These are phyloP conservation scores for Solanum dulcamara DNA, from an alignment of 257 asterid genomes.

Conservation along the genomic window DNA sequence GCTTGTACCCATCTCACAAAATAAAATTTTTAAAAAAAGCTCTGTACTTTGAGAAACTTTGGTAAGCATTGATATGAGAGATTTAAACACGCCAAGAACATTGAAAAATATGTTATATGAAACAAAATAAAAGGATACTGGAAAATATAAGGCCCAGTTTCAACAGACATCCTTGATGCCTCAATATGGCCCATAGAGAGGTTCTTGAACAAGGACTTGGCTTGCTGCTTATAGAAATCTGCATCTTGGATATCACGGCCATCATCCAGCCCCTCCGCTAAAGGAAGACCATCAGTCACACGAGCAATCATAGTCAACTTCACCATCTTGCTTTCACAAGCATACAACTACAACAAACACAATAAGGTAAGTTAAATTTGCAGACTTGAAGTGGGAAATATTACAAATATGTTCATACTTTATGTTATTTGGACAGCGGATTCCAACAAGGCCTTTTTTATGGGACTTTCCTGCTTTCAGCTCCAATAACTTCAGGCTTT, in stretches of 20 bases:
- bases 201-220: conserved; percentile 73
- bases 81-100: not conserved
- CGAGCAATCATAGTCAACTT: conserved; percentile 96
- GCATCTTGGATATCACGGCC: conserved; percentile 82
- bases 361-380: not conserved
- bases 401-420: not conserved
- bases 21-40: not conserved
- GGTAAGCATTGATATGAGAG: not conserved
- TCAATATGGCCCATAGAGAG: conserved; percentile 78
- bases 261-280: conserved; percentile 93
- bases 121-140: conserved; percentile 61
- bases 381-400: not conserved
- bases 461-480: not conserved
- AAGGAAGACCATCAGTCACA: conserved; percentile 89
- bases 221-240: conserved; percentile 86
- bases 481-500: not conserved
- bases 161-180: conserved; percentile 90
- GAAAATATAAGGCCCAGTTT: conserved; percentile 83
- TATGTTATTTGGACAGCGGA: not conserved
- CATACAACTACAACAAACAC: not conserved
- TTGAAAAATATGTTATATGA: not conserved
- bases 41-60: not conserved
- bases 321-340: conserved; percentile 55
- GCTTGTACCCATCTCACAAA: not conserved
- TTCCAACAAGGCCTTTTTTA: not conserved